Evolutionary conservation across 805 yeast species (phyloP).

Genomic region (Cyberlindnera suaveolens): DNA sequence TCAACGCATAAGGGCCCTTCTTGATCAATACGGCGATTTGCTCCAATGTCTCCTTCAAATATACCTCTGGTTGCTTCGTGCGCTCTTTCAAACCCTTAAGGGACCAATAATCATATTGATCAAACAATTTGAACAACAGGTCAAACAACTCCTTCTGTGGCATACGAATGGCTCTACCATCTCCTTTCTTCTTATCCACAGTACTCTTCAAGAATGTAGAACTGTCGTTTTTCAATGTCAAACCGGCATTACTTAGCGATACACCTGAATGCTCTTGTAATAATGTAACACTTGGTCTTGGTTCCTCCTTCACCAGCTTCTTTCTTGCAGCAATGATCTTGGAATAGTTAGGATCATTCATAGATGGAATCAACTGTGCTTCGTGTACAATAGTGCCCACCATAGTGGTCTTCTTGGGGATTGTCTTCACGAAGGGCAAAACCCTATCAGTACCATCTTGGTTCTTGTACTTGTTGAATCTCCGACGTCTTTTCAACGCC

Average conservation of each 20-base stretch:
- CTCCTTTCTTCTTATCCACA: slow-evolving; percentile 41
- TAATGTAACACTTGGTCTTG: slow-evolving; percentile 58
- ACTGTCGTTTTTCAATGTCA: slow-evolving; percentile 67
- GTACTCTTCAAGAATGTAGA: slow-evolving; percentile 58
- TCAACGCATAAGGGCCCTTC: slow-evolving; percentile 93
- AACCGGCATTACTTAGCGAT: slow-evolving; percentile 79
- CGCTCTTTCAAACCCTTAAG: slow-evolving; percentile 90
- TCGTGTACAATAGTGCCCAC: slow-evolving; percentile 90
- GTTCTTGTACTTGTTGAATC: slow-evolving; percentile 32
- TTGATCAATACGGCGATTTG: slow-evolving; percentile 84
- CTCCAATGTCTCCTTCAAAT: slow-evolving; percentile 84
- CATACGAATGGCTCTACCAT: slow-evolving; percentile 90
- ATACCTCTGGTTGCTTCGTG: slow-evolving; percentile 92
- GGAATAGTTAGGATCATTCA: slow-evolving; percentile 62
- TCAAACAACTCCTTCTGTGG: slow-evolving; percentile 90
- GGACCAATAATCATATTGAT: slow-evolving; percentile 95
- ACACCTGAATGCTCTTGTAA: slow-evolving; percentile 82
- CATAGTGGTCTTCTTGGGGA: slow-evolving; percentile 81
- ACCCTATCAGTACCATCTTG: slow-evolving; percentile 36
- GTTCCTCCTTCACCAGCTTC: slow-evolving; percentile 39
- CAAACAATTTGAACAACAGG: slow-evolving; percentile 80
- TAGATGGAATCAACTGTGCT: slow-evolving; percentile 80
- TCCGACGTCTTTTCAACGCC: slow-evolving; percentile 26
- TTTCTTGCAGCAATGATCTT: slow-evolving; percentile 55
- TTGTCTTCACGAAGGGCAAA: slow-evolving; percentile 80